Percentiles rank a stretch among this genome's conserved stretches.
These are phyloP conservation scores for Mucor velutinosus DNA, from an alignment of 371 early-diverging fungal genomes.

Conservation along the genomic window DNA sequence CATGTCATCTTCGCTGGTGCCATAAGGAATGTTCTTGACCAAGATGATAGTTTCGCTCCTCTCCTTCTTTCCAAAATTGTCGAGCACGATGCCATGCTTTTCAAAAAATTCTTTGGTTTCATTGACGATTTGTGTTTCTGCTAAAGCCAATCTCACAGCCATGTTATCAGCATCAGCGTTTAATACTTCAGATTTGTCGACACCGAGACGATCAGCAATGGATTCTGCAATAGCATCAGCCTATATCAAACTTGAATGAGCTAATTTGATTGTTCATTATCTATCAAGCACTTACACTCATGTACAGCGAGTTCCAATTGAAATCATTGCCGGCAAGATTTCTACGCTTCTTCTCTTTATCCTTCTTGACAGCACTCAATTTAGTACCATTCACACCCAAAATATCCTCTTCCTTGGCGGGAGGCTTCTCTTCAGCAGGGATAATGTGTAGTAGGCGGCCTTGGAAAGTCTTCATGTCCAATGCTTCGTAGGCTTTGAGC, in stretches of 20 bases:
- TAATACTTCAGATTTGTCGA: slow-evolving; percentile 87
- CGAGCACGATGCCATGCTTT: slow-evolving; percentile 81
- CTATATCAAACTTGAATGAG: slow-evolving; percentile 33
- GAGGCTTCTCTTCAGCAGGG: slow-evolving; percentile 87
- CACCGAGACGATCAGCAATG: slow-evolving; percentile 87
- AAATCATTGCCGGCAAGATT: slow-evolving; percentile 79
- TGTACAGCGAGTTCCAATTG: slow-evolving; percentile 95
- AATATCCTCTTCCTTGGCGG: slow-evolving; percentile 63
- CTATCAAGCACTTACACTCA: slow-evolving; percentile 69
- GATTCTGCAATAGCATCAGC: slow-evolving; percentile 93
- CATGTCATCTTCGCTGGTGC: slow-evolving; percentile 81
- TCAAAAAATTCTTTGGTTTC: slow-evolving; percentile 93
- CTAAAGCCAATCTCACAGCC: slow-evolving; percentile 92
- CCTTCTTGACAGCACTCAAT: slow-evolving; percentile 71
- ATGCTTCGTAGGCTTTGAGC: slow-evolving; percentile 76
- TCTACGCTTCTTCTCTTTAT: slow-evolving; percentile 80
- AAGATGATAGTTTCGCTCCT: slow-evolving; percentile 89
- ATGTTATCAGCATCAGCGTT: slow-evolving; percentile 85
- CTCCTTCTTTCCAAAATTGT: slow-evolving; percentile 74
- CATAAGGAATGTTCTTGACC: slow-evolving; percentile 92
- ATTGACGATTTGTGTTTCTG: slow-evolving; percentile 93
- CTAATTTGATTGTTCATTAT: background rate
- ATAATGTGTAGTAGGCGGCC: slow-evolving; percentile 89
- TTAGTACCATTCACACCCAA: slow-evolving; percentile 60
- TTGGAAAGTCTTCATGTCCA: slow-evolving; percentile 87